These are phyloP conservation scores for Diddensiella transvaalensis DNA, from an alignment of 805 yeast genomes.

Conservation along the genomic window DNA sequence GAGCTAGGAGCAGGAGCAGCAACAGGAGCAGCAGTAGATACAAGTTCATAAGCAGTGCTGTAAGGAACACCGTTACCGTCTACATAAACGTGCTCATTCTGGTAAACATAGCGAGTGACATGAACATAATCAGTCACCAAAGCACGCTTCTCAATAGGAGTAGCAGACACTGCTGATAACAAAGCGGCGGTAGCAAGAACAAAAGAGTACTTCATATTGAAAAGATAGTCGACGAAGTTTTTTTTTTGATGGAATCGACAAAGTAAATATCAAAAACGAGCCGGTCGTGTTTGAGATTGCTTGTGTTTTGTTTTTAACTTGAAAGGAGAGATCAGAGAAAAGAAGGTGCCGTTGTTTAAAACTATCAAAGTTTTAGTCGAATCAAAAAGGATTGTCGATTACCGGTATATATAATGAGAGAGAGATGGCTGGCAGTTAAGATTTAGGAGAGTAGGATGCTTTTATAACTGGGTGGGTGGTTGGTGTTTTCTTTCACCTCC, in stretches of 20 bases:
- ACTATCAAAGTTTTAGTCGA: slow-evolving; percentile 1
- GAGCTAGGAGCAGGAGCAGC: slow-evolving; percentile 16
- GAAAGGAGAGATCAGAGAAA: not conserved
- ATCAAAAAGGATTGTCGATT: too few relatives aligned
- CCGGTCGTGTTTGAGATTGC: too few relatives aligned
- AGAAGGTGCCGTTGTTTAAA: not conserved
- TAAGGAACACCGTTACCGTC: slow-evolving; percentile 26
- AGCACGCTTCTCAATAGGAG: slow-evolving; percentile 19
- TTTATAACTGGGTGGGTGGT: not conserved
- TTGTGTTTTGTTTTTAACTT: not conserved
- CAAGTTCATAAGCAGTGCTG: slow-evolving; percentile 22
- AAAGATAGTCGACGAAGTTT: not conserved
- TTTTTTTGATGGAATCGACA: too few relatives aligned
- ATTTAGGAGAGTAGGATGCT: not conserved
- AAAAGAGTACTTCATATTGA: slow-evolving; percentile 20
- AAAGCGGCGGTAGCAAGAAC: slow-evolving; percentile 8
- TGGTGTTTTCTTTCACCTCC: too few relatives aligned
- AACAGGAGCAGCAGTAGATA: slow-evolving; percentile 20
- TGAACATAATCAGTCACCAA: slow-evolving; percentile 21
- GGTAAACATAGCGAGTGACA: slow-evolving; percentile 22
- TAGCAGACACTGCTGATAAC: slow-evolving; percentile 14
- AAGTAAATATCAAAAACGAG: not conserved
- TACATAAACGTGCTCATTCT: slow-evolving; percentile 26
- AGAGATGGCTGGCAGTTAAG: slow-evolving; percentile 1
- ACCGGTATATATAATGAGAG: not conserved